Conservation (phyloP, 2,329 filamentous ascomycete species). For the Blastomyces percursus region DNA sequence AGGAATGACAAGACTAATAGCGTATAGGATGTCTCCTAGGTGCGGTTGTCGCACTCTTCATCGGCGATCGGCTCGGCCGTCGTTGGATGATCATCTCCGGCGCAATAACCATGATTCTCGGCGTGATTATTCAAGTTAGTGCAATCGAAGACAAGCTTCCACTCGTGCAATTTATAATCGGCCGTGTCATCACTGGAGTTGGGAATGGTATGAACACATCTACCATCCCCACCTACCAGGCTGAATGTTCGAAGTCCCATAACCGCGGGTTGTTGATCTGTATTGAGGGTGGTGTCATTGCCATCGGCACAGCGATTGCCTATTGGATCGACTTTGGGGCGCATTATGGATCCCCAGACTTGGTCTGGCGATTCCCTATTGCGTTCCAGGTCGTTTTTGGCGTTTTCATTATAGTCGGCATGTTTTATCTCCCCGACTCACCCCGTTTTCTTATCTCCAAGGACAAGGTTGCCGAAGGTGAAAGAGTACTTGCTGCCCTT, state of each 20-base stretch:
- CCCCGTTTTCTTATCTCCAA: slow-evolving; percentile 20
- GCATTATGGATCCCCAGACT: slow-evolving; percentile 13
- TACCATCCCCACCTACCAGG: slow-evolving; percentile 39
- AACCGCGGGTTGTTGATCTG: slow-evolving; percentile 49
- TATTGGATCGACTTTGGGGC: slow-evolving; percentile 37
- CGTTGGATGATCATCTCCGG: slow-evolving; percentile 42
- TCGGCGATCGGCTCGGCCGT: slow-evolving; percentile 20
- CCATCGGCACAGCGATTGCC: slow-evolving; percentile 36
- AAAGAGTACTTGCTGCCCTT: slow-evolving; percentile 37
- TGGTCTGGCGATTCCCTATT: slow-evolving; percentile 38
- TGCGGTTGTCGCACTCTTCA: slow-evolving; percentile 17
- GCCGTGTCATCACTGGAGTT: slow-evolving; percentile 38
- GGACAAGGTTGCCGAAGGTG: slow-evolving; percentile 33
- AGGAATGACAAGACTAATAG: background rate
- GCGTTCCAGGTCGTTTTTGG: slow-evolving; percentile 40
- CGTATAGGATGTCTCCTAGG: slow-evolving; percentile 19
- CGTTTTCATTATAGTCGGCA: slow-evolving; percentile 29
- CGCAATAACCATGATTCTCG: slow-evolving; percentile 36
- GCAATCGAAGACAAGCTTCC: slow-evolving; percentile 21
- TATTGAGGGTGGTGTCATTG: slow-evolving; percentile 39
- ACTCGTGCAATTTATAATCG: slow-evolving; percentile 39
- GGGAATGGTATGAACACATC: slow-evolving; percentile 44
- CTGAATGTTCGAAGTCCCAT: slow-evolving; percentile 38
- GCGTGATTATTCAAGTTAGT: slow-evolving; percentile 18
- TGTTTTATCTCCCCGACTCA: slow-evolving; percentile 28